phyloP scores from a whole-genome alignment of 768 basidiomycete species.

The Auriscalpium microsporum region DNA sequence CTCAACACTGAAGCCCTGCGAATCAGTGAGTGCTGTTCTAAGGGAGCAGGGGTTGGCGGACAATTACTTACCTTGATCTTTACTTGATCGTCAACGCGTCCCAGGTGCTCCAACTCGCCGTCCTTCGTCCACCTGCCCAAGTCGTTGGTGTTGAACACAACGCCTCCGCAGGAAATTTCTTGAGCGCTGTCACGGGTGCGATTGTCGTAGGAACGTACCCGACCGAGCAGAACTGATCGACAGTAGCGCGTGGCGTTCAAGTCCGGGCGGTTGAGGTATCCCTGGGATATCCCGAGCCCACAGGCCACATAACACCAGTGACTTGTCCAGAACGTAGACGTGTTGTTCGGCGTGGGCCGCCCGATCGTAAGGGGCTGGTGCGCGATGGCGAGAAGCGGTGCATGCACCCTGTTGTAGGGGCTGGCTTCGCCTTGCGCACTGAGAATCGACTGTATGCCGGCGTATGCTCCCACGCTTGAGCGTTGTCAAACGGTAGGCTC shows the following conservation, averaged over 20 bases:
- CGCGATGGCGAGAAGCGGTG: no score
- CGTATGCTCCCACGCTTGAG: no score
- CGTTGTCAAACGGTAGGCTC: no score
- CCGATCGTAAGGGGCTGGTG: constrained; percentile 42
- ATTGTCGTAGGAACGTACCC: constrained; percentile 27
- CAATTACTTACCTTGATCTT: constrained; percentile 41
- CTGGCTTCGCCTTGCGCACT: no score
- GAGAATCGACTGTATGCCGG: no score
- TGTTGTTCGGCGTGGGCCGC: constrained; percentile 46
- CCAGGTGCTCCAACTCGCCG: constrained; percentile 49
- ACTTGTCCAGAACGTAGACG: constrained; percentile 31
- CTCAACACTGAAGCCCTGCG: constrained; percentile 53
- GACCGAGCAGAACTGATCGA: constrained; percentile 41
- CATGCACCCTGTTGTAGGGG: no score
- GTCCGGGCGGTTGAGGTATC: constrained; percentile 48
- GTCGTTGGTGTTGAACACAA: constrained; percentile 62
- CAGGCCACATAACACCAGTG: constrained; percentile 50
- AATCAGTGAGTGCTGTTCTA: no score
- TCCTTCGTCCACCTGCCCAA: constrained; percentile 45
- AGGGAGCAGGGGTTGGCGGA: no score
- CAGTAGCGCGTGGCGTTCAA: constrained; percentile 44
- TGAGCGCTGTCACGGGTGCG: constrained; percentile 4
- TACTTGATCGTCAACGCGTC: constrained; percentile 55
- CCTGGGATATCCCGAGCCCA: constrained; percentile 44
- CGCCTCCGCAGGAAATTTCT: constrained; percentile 14